phyloP scores from a whole-genome alignment of 148 eudicot genomes.

The Rhododendron williamsianum region DNA sequence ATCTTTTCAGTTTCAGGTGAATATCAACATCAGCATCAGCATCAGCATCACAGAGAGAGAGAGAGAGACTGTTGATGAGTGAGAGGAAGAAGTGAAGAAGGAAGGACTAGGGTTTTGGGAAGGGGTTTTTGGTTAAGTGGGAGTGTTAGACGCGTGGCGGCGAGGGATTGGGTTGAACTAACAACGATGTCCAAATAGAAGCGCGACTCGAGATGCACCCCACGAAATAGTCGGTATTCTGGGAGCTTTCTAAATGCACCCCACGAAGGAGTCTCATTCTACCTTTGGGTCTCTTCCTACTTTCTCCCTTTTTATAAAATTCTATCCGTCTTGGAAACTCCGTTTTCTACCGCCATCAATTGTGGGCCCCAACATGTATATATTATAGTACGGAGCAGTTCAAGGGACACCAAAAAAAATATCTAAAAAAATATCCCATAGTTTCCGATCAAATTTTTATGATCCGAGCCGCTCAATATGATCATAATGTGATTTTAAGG shows the following conservation, averaged over 20 bases:
- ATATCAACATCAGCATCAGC: not conserved
- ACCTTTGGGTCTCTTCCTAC: too few relatives aligned
- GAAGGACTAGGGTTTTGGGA: conserved; percentile 6
- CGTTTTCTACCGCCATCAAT: too few relatives aligned
- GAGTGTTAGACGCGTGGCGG: conserved; percentile 5
- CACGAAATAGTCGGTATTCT: not conserved
- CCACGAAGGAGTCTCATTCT: not conserved
- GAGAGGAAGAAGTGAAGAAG: not conserved
- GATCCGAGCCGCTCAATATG: too few relatives aligned
- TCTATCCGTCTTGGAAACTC: too few relatives aligned
- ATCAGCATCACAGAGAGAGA: not conserved
- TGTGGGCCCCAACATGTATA: too few relatives aligned
- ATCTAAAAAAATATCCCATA: too few relatives aligned
- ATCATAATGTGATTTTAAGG: too few relatives aligned
- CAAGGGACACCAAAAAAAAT: too few relatives aligned
- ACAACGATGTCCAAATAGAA: not conserved
- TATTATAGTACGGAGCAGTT: too few relatives aligned
- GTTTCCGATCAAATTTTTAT: too few relatives aligned
- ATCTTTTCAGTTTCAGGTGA: not conserved
- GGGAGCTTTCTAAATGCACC: not conserved
- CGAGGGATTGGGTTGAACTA: not conserved
- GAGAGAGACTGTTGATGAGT: not conserved
- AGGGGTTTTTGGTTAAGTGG: not conserved
- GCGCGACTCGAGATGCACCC: not conserved
- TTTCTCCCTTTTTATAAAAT: too few relatives aligned